Percentiles rank a stretch among this genome's conserved stretches.
Evolutionary conservation across 2,329 filamentous ascomycete species (phyloP).

Genomic region (Colletotrichum acutatum): DNA sequence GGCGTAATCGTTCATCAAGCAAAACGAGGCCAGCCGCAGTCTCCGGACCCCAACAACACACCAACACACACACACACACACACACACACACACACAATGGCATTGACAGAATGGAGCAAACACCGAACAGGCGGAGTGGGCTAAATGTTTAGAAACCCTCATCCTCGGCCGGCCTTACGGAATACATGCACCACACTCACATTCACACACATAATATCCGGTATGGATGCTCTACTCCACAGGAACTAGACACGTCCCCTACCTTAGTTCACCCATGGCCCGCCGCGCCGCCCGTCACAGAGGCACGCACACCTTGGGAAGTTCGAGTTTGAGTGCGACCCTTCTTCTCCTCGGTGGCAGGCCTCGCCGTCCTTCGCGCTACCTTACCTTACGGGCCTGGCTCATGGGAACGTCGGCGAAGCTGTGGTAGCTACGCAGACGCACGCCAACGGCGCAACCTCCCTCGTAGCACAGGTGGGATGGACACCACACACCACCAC

Average conservation of each 20-base stretch:
- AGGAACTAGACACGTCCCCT: constrained; percentile 1
- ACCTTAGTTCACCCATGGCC: background rate
- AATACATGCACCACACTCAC: no score
- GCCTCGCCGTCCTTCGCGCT: background rate
- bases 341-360: background rate
- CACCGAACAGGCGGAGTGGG: background rate
- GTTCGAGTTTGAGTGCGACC: background rate
- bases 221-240: background rate
- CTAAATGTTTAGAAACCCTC: background rate
- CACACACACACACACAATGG: no score
- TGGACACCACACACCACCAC: background rate
- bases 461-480: background rate
- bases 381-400: background rate
- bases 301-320: background rate
- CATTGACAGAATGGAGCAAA: background rate
- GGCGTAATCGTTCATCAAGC: constrained; percentile 11
- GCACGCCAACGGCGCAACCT: background rate
- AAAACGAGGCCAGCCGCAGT: background rate
- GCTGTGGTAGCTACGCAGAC: background rate
- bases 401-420: background rate
- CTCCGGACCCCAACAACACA: background rate
- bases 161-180: background rate
- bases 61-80: no score
- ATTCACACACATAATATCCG: background rate
- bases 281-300: background rate